These are phyloP conservation scores for Aspergillus sp. DNA, from an alignment of 2,329 filamentous ascomycete genomes.

Conservation along the genomic window DNA sequence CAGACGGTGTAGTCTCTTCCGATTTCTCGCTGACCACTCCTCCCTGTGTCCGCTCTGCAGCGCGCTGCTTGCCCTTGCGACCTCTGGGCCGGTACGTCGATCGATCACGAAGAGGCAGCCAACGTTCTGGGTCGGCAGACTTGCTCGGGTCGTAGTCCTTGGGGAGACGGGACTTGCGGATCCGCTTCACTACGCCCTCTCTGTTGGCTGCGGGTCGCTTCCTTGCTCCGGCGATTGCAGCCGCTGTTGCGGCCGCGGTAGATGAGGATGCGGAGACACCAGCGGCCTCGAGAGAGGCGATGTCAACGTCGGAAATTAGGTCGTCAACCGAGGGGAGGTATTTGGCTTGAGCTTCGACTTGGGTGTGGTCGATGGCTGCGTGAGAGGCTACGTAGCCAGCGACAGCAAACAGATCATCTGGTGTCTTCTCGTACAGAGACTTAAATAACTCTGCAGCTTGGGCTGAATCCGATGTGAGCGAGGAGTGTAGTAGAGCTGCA, in stretches of 20 bases:
- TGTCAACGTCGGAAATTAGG: conserved; percentile 44
- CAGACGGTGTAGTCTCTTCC: conserved; percentile 49
- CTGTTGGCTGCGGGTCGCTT: conserved; percentile 42
- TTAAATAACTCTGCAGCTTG: conserved; percentile 78
- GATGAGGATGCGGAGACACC: conserved; percentile 41
- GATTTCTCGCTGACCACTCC: conserved; percentile 73
- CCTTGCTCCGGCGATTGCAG: conserved; percentile 35
- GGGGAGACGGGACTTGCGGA: conserved; percentile 48
- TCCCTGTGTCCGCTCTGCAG: conserved; percentile 77
- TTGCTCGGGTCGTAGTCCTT: conserved; percentile 67
- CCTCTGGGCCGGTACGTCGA: conserved; percentile 88
- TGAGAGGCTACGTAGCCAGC: conserved; percentile 86
- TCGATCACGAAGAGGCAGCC: conserved; percentile 86
- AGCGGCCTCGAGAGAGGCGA: conserved; percentile 45
- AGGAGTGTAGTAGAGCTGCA: conserved; percentile 76
- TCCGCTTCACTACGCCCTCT: conserved; percentile 39
- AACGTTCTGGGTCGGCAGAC: conserved; percentile 84
- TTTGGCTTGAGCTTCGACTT: conserved; percentile 37
- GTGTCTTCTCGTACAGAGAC: conserved; percentile 65
- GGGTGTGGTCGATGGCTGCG: conserved; percentile 52
- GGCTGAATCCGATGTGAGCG: conserved; percentile 64
- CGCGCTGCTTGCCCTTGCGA: conserved; percentile 86
- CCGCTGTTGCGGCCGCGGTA: conserved; percentile 30
- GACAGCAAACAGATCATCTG: conserved; percentile 64
- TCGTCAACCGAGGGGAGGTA: conserved; percentile 42